phyloP scores from a whole-genome alignment of 805 yeast species.

The Phaffomyces antillensis region DNA sequence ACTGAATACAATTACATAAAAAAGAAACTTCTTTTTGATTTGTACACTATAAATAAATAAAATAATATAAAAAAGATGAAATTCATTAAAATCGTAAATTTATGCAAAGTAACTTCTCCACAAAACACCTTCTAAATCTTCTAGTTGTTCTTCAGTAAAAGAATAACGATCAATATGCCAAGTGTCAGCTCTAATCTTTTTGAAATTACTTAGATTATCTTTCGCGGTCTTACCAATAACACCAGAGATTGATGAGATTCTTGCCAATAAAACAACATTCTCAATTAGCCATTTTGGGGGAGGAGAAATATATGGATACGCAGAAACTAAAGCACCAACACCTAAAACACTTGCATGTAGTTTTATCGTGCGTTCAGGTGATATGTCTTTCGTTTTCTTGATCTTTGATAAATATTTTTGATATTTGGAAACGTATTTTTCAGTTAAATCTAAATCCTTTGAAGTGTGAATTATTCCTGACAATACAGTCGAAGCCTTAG shows the following conservation, averaged over 20 bases:
- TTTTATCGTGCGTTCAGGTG: slow-evolving; percentile 35
- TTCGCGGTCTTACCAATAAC: slow-evolving; percentile 79
- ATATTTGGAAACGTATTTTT: slow-evolving; percentile 30
- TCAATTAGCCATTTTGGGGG: slow-evolving; percentile 87
- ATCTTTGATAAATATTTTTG: slow-evolving; percentile 22
- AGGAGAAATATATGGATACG: slow-evolving; percentile 87
- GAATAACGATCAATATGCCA: slow-evolving; percentile 85
- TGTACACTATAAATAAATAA: slow-evolving; percentile 2
- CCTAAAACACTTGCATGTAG: slow-evolving; percentile 88
- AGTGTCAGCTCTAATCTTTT: slow-evolving; percentile 88
- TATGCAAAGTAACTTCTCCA: slow-evolving; percentile 89
- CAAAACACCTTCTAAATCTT: slow-evolving; percentile 88
- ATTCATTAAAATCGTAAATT: not conserved
- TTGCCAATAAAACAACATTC: slow-evolving; percentile 61
- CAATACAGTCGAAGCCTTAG: slow-evolving; percentile 63
- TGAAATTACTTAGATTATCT: slow-evolving; percentile 71
- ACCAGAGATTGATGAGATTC: slow-evolving; percentile 69
- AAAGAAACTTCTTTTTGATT: not conserved
- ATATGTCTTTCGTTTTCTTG: slow-evolving; percentile 25
- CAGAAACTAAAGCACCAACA: slow-evolving; percentile 78
- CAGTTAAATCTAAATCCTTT: slow-evolving; percentile 34
- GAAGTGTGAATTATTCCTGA: slow-evolving; percentile 65
- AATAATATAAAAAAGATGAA: not conserved
- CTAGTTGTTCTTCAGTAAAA: slow-evolving; percentile 72
- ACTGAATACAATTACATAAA: not conserved